These are phyloP conservation scores for Gossypium trilobum DNA, from an alignment of 441 rosid species.

Conservation along the genomic window DNA sequence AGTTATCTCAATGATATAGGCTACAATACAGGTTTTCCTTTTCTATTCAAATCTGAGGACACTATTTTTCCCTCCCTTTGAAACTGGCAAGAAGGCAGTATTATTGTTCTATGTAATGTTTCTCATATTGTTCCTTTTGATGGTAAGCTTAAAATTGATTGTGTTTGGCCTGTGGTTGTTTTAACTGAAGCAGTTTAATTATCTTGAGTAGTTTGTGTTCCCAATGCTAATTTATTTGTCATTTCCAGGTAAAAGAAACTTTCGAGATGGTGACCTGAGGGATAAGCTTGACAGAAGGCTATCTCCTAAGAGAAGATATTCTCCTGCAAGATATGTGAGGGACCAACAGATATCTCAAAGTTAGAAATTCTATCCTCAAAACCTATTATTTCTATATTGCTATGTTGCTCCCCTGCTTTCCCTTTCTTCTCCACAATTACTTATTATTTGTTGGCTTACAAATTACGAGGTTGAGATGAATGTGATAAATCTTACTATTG, in stretches of 20 bases:
- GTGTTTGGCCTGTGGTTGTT: slow-evolving; percentile 25
- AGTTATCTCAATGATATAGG: slow-evolving; percentile 29
- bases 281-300: slow-evolving; percentile 63
- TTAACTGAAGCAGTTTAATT: slow-evolving; percentile 3
- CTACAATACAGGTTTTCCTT: slow-evolving; percentile 37
- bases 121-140: slow-evolving; percentile 35
- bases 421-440: not conserved
- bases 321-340: slow-evolving; percentile 50
- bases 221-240: slow-evolving; percentile 21
- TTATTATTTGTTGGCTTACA: not conserved
- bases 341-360: slow-evolving; percentile 36
- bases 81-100: slow-evolving; percentile 52
- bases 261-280: slow-evolving; percentile 65
- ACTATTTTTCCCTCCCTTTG: slow-evolving; percentile 37
- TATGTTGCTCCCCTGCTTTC: not conserved
- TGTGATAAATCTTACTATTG: slow-evolving; percentile 5
- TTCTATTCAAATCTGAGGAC: slow-evolving; percentile 35
- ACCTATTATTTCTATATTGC: not conserved
- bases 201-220: slow-evolving; percentile 18
- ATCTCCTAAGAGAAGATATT: slow-evolving; percentile 51
- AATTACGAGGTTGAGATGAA: not conserved
- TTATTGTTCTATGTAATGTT: slow-evolving; percentile 41
- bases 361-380: slow-evolving; percentile 25
- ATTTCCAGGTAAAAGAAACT: slow-evolving; percentile 48
- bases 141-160: slow-evolving; percentile 41